Evolutionary conservation across 495 filamentous ascomycete genomes (phyloP), one percentile per base, ranked within the genome.

Genomic region (Letharia columbiana): DNA sequence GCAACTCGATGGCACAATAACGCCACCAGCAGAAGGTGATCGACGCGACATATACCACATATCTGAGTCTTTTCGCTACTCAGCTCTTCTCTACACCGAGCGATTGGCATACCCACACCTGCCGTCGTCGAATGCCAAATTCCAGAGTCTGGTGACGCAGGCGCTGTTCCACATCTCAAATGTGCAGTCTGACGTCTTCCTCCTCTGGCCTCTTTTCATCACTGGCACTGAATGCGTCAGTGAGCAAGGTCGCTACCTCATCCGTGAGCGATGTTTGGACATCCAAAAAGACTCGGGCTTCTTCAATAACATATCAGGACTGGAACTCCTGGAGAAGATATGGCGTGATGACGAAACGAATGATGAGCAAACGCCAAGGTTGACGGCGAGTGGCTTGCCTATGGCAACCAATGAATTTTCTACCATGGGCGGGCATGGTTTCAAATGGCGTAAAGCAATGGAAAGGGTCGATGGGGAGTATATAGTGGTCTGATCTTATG

Each of bases 141-240:
- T 96, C 76, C 91, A 93, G 72, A 86, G 86, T 62, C 84, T 96
- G 5, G 91, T 96, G 49, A 84, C 83, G 64, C 85, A 88, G 63
- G 87, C 92, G 13, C 81, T 96, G 61, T 88, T 86, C 73, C 91
- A 94, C 75, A 87, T 95, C 47, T 85, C 86, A 18, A 85, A 86
- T 61, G 87, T 96, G 33, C 84, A 89, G 66, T 83, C 87, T 3
- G 90, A 94, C 75, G 93, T 96, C 72, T 96, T 94, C 71, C 79
- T 98, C 35, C 85, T 98, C 3, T 98, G 93, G 93, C 92, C 93
- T 12, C 81, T 97, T 13, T 96, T 96, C 73, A 88, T 97, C 60
- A 88, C 87, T 0, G 92, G 93, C 40, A 91, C 90, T 33, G 93
- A 96, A 78, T 96, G 92, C 73, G 89, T 96, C 62, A 86, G 88